A percentile compares a stretch with the other conserved stretches of the same genome.
Conservation (phyloP, 2,329 filamentous ascomycete species). For the Aspergillus proliferans region DNA sequence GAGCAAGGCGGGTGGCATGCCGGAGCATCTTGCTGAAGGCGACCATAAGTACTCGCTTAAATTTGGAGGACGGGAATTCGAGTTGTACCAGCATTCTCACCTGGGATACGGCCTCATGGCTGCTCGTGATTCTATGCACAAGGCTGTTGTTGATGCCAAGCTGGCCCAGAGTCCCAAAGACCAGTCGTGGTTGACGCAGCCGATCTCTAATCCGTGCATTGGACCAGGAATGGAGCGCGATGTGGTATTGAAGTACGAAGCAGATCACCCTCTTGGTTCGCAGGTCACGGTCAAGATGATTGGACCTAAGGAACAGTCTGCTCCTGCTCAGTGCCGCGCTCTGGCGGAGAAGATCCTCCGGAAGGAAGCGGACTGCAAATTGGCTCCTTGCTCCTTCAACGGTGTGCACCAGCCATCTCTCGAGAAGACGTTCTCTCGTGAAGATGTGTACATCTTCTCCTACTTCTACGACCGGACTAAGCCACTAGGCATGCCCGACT, state of each 20-base stretch:
- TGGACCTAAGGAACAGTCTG: conserved; percentile 62
- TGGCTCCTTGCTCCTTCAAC: conserved; percentile 97
- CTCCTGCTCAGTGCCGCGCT: conserved; percentile 80
- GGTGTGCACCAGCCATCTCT: conserved; percentile 91
- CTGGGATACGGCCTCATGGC: conserved; percentile 95
- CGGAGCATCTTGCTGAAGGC: conserved; percentile 74
- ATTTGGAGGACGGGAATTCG: conserved; percentile 86
- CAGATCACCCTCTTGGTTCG: conserved; percentile 59
- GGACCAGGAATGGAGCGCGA: conserved; percentile 69
- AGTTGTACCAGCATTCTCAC: conserved; percentile 96
- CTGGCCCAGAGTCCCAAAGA: conserved; percentile 56
- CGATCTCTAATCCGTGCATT: conserved; percentile 80
- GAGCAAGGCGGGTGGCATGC: conserved; percentile 68
- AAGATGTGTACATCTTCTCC: conserved; percentile 93
- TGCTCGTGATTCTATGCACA: conserved; percentile 80
- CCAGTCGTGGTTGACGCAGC: conserved; percentile 61
- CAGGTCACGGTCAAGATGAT: conserved; percentile 74
- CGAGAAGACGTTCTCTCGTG: conserved; percentile 81
- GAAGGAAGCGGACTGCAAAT: conserved; percentile 74
- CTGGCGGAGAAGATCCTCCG: conserved; percentile 84
- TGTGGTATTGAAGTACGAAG: conserved; percentile 65
- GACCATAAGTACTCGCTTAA: conserved; percentile 92
- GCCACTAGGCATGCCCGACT: conserved; percentile 95
- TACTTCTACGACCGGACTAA: conserved; percentile 97
- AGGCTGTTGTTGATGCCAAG: conserved; percentile 65